Base-by-base conservation (phyloP, 345 rosid species). In the Pistacia atlantica region DNA sequence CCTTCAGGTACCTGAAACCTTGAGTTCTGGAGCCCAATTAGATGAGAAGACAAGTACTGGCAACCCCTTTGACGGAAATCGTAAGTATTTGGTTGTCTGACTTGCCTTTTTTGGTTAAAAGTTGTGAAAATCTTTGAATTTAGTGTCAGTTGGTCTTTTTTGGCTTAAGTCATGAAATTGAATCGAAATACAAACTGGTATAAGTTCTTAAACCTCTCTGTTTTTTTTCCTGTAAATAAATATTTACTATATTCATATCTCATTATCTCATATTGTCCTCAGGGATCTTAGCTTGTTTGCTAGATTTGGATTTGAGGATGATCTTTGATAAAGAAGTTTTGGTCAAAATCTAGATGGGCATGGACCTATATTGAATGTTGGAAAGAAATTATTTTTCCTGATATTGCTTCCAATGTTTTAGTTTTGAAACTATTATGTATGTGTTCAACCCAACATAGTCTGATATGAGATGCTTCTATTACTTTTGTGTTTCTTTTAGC, bases 11-110 rank as follows among this genome's bases (percentile, higher is more conserved):
- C 81, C 78, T 67, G 89, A 86, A 80, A 78, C 79, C 65, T 69
- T 66, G 16, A 78, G 71, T 79, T 79, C 83, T 58, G 92, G 73
- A 79, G 85, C 78, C 75, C 90, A 83, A 62, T 75, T 79, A 73
- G 87, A 78, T 62, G 85, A 85, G 72, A 84, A 84, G 83, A 77
- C 80, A 65, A 78, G 83, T 73, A 64, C 45, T 61, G 82, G 74
- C 12, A 82, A 82, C 78, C 80, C 71, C 64, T 31, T 84, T 14
- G 90, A 89, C 71, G 84, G 78, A 76, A 85, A 72, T 67, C 90
- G 98, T 91, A 83, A 87, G 98, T 94, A 54, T 65, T 77, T 70
- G 59, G 62, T 61, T 31, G 52, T n/a, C 46, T 28, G 56, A 58
- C 58, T 17, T 8, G 11, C 42, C 11, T 45, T 56, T 54, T 60